phyloP scores from a whole-genome alignment of 1,284 basidiomycete genomes.

The Cystobasidium slooffiae region DNA sequence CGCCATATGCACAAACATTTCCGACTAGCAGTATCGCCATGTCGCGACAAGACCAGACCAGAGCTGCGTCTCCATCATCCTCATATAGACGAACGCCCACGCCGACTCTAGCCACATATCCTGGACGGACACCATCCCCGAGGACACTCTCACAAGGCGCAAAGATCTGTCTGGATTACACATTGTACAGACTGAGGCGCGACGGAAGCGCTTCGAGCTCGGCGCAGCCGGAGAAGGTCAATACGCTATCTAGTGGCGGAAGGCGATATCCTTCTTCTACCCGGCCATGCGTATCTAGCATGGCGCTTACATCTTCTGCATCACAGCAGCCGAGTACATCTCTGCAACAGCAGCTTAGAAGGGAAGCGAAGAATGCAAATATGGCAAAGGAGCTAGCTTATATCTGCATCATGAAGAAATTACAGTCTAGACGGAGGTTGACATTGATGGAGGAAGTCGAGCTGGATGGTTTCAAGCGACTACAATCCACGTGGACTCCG shows the following conservation, averaged over 20 bases:
- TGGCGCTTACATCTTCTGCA: not conserved
- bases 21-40: not conserved
- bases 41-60: not conserved
- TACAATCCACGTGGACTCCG: not conserved
- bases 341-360: not conserved
- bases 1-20: not conserved
- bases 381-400: slow-evolving; percentile 10
- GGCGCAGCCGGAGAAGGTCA: slow-evolving; percentile 23
- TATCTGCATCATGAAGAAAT: not conserved
- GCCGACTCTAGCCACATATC: not conserved
- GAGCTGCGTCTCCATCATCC: not conserved
- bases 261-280: slow-evolving; percentile 25
- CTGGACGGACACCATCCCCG: not conserved
- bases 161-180: slow-evolving; percentile 7
- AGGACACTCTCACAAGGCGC: slow-evolving; percentile 4
- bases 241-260: slow-evolving; percentile 9
- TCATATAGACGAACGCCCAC: slow-evolving; percentile 1
- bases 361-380: not conserved
- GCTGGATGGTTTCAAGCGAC: slow-evolving; percentile 14
- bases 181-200: not conserved
- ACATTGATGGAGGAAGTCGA: slow-evolving; percentile 23
- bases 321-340: not conserved
- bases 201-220: slow-evolving; percentile 1
- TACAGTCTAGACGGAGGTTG: not conserved
- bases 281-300: not conserved